Percentiles rank a stretch among this genome's conserved stretches.
These are phyloP conservation scores for Fusarium sororula DNA, from an alignment of 2,329 filamentous ascomycete genomes.

Conservation along the genomic window DNA sequence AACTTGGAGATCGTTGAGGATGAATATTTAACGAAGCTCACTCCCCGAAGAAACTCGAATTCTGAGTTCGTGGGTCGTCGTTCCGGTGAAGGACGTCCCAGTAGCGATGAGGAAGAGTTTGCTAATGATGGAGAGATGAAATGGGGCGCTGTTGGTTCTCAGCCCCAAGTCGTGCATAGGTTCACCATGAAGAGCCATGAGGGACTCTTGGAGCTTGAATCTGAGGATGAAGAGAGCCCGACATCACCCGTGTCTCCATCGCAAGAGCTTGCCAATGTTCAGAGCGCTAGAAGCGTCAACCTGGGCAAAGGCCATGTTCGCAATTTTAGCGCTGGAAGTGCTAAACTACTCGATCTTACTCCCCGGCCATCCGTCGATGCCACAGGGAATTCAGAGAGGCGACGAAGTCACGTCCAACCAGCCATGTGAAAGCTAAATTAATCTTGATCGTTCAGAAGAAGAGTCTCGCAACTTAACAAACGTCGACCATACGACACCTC, in stretches of 20 bases:
- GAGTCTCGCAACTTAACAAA: conserved; percentile 27
- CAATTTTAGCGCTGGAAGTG: conserved; percentile 81
- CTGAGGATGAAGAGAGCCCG: conserved; percentile 46
- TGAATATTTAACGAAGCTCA: conserved; percentile 72
- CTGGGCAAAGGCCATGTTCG: conserved; percentile 71
- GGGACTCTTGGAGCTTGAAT: conserved; percentile 58
- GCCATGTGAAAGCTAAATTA: conserved; percentile 29
- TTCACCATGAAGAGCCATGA: conserved; percentile 62
- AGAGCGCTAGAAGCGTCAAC: conserved; percentile 77
- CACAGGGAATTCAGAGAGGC: conserved; percentile 50
- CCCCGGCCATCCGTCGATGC: conserved; percentile 63
- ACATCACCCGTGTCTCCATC: conserved; percentile 43
- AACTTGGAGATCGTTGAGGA: conserved; percentile 72
- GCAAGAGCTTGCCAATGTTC: conserved; percentile 53
- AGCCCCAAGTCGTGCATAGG: conserved; percentile 69
- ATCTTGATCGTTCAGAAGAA: conserved; percentile 32
- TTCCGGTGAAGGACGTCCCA: conserved; percentile 62
- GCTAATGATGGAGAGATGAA: conserved; percentile 55
- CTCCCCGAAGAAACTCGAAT: conserved; percentile 41
- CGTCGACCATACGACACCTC: conserved; percentile 17
- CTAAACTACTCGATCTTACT: conserved; percentile 75
- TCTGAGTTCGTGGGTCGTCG: conserved; percentile 50
- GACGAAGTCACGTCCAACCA: conserved; percentile 34
- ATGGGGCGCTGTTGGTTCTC: conserved; percentile 61
- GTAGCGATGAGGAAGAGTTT: conserved; percentile 67